phyloP scores from a whole-genome alignment of 2,329 filamentous ascomycete species.

The Cordyceps cateniannulata region DNA sequence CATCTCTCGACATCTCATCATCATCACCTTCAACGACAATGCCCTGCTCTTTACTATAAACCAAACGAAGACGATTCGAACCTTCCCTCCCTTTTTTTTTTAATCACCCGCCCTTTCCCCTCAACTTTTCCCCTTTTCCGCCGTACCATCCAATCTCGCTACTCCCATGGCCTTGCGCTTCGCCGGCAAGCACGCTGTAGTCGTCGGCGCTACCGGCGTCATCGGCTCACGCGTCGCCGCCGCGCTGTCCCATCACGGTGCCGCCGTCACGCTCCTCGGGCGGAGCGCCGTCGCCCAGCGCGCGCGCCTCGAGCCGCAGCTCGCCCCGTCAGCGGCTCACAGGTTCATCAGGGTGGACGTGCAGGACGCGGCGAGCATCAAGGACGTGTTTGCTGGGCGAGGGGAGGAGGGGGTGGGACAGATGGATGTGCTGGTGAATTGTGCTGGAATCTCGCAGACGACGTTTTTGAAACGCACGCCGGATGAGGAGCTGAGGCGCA shows the following conservation, averaged over 20 bases:
- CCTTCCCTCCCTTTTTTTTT: too few relatives aligned
- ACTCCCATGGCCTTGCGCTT: constrained; percentile 28
- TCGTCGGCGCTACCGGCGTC: constrained; percentile 65
- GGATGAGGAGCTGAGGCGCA: constrained; percentile 42
- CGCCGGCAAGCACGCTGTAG: constrained; percentile 46
- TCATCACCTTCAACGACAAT: background rate
- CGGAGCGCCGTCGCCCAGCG: constrained; percentile 43
- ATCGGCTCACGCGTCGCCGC: constrained; percentile 64
- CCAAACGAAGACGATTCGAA: background rate
- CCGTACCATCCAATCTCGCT: background rate
- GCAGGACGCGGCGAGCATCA: constrained; percentile 22
- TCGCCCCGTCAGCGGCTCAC: constrained; percentile 23
- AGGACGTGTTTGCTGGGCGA: constrained; percentile 22
- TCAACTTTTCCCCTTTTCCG: too few relatives aligned
- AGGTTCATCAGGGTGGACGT: constrained; percentile 31
- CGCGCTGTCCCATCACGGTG: constrained; percentile 58
- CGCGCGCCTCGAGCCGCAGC: constrained; percentile 30
- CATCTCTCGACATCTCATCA: too few relatives aligned
- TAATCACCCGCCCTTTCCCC: background rate
- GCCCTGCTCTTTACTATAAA: background rate
- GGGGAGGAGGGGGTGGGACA: constrained; percentile 22
- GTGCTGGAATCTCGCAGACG: constrained; percentile 65
- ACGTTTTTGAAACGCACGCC: constrained; percentile 53
- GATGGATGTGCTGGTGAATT: constrained; percentile 65
- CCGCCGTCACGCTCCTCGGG: constrained; percentile 54